Evolutionary conservation across 306 rosid genomes (phyloP).

Genomic region (Castanospermum australe): DNA sequence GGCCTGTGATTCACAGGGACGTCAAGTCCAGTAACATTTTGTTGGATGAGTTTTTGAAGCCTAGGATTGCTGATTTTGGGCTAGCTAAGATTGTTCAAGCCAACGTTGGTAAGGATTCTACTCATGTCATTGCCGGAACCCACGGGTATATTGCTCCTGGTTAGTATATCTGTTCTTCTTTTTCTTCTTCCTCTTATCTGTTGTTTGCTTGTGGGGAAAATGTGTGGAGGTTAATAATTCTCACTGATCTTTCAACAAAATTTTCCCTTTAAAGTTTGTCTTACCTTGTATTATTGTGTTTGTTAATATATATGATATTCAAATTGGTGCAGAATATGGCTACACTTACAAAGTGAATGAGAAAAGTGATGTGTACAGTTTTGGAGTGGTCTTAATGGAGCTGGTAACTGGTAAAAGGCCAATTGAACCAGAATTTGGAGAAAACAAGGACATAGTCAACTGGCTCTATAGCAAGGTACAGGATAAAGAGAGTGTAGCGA

Average conservation of each 20-base stretch:
- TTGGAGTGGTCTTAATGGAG: conserved; percentile 92
- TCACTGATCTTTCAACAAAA: not conserved
- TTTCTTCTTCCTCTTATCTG: not conserved
- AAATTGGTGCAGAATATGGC: conserved; percentile 67
- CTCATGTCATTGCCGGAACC: conserved; percentile 86
- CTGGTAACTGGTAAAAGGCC: conserved; percentile 81
- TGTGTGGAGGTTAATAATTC: not conserved
- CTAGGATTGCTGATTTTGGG: conserved; percentile 91
- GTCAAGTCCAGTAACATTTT: conserved; percentile 92
- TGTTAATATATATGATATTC: not conserved
- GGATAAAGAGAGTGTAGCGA: conserved; percentile 46
- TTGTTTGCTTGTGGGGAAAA: not conserved
- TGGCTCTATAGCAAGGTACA: conserved; percentile 65
- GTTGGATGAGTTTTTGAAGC: conserved; percentile 84
- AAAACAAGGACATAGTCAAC: conserved; percentile 71
- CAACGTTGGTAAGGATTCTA: conserved; percentile 50
- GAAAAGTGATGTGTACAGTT: conserved; percentile 93
- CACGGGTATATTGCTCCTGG: conserved; percentile 97
- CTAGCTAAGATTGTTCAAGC: conserved; percentile 75
- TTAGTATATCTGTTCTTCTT: conserved; percentile 17
- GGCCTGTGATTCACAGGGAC: conserved; percentile 83
- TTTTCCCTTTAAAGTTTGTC: not conserved
- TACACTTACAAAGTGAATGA: conserved; percentile 81
- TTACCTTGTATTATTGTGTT: not conserved
- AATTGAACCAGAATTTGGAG: conserved; percentile 73